Conservation (phyloP, 2,329 filamentous ascomycete species). For the Ophiostoma perfectum region DNA sequence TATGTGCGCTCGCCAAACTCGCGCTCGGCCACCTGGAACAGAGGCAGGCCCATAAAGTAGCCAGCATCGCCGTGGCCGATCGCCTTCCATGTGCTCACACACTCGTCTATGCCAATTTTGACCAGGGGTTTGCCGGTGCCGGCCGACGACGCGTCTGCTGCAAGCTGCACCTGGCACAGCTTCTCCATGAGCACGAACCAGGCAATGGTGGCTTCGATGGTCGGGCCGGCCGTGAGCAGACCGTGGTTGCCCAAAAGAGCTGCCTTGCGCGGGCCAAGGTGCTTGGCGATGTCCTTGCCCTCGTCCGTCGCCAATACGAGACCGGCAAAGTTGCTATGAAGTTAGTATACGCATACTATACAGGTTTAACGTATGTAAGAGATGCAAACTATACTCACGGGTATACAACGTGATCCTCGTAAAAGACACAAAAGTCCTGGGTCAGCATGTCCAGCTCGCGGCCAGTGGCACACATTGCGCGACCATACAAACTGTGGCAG, state of each 20-base stretch:
- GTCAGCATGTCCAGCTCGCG: conserved; percentile 56
- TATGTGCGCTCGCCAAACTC: conserved; percentile 29
- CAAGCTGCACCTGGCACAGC: conserved; percentile 62
- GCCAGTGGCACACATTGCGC: conserved; percentile 53
- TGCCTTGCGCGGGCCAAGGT: conserved; percentile 41
- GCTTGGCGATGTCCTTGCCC: conserved; percentile 46
- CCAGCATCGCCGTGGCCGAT: conserved; percentile 25
- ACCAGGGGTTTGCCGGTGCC: conserved; percentile 38
- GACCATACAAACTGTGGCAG: conserved; percentile 50
- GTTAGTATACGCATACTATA: background rate
- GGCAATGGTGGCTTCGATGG: conserved; percentile 59
- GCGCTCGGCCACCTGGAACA: conserved; percentile 29
- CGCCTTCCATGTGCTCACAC: conserved; percentile 26
- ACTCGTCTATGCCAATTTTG: conserved; percentile 36
- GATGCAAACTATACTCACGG: conserved; percentile 23
- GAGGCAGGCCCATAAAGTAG: conserved; percentile 28
- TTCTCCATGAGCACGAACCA: conserved; percentile 57
- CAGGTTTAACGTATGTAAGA: background rate
- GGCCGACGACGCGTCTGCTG: conserved; percentile 53
- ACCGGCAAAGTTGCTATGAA: conserved; percentile 46
- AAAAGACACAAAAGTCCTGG: conserved; percentile 51
- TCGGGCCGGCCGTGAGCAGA: conserved; percentile 54
- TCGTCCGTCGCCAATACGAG: conserved; percentile 54
- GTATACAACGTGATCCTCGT: conserved; percentile 53
- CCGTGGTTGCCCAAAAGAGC: conserved; percentile 58